A percentile compares a stretch with the other conserved stretches of the same genome.
Evolutionary conservation across 768 basidiomycete genomes (phyloP).

Genomic region (Rhizopogon vinicolor): DNA sequence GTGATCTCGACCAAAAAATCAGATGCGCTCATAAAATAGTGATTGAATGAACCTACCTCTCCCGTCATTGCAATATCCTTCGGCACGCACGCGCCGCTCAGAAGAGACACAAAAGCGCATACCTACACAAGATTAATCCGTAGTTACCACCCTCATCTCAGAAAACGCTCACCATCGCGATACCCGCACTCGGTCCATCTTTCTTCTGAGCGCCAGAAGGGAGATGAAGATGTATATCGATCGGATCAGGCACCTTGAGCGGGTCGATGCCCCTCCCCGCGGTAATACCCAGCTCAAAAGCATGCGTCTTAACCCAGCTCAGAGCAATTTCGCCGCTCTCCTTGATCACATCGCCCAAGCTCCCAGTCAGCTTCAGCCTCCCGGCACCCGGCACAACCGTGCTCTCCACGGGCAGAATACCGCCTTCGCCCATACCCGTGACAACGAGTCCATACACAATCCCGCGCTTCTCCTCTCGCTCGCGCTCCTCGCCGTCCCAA

Average conservation of each 20-base stretch:
- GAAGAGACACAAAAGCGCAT: slow-evolving; percentile 81
- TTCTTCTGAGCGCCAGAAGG: slow-evolving; percentile 91
- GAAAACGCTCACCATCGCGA: slow-evolving; percentile 64
- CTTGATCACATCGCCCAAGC: slow-evolving; percentile 86
- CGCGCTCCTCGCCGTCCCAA: slow-evolving; percentile 77
- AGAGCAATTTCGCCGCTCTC: slow-evolving; percentile 88
- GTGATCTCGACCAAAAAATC: slow-evolving; percentile 51
- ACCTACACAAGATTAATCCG: slow-evolving; percentile 34
- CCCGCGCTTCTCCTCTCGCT: slow-evolving; percentile 68
- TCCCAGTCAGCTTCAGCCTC: slow-evolving; percentile 72
- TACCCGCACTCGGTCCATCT: slow-evolving; percentile 88
- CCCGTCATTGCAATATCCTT: slow-evolving; percentile 85
- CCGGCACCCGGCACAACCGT: slow-evolving; percentile 74
- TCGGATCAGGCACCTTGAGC: slow-evolving; percentile 61
- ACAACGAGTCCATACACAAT: slow-evolving; percentile 86
- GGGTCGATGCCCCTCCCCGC: slow-evolving; percentile 66
- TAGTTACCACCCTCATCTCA: neutral
- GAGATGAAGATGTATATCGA: slow-evolving; percentile 86
- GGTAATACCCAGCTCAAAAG: slow-evolving; percentile 77
- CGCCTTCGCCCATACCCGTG: slow-evolving; percentile 85
- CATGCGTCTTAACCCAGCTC: slow-evolving; percentile 88
- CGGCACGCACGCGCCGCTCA: slow-evolving; percentile 73
- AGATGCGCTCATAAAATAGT: neutral
- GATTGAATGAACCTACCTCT: slow-evolving; percentile 45
- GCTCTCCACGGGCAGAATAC: slow-evolving; percentile 82